Evolutionary conservation across 2,329 filamentous ascomycete genomes (phyloP).

Genomic region (Talaromyces marneffei): DNA sequence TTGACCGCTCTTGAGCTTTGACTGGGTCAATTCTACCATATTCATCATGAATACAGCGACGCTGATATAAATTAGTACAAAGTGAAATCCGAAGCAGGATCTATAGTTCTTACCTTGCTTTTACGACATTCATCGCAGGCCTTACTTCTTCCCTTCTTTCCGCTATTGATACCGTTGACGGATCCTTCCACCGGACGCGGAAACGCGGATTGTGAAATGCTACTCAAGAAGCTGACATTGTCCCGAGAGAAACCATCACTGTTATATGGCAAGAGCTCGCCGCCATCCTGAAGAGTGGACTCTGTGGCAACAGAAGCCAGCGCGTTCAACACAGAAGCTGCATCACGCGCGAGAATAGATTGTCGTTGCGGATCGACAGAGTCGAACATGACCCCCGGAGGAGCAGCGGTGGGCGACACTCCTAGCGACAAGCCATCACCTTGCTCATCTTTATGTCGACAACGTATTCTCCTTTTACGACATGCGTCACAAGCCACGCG

Average conservation of each 20-base stretch:
- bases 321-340: constrained; percentile 35
- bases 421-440: constrained; percentile 17
- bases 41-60: constrained; percentile 62
- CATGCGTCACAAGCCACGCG: constrained; percentile 57
- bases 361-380: constrained; percentile 25
- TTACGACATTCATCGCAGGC: constrained; percentile 62
- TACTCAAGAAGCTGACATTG: constrained; percentile 23
- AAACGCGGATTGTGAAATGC: constrained; percentile 22
- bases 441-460: constrained; percentile 57
- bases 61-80: constrained; percentile 39
- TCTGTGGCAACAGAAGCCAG: constrained; percentile 35
- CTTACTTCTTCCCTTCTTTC: constrained; percentile 56
- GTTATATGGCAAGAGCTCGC: constrained; percentile 21
- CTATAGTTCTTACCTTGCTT: constrained; percentile 52
- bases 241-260: constrained; percentile 22
- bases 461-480: constrained; percentile 56
- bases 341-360: constrained; percentile 33
- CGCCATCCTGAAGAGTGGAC: constrained; percentile 27
- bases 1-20: constrained; percentile 57
- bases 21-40: constrained; percentile 58
- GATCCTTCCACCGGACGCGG: constrained; percentile 27
- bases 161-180: constrained; percentile 34
- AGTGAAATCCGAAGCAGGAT: not conserved
- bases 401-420: constrained; percentile 22
- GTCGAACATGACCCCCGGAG: constrained; percentile 27